A percentile compares a stretch with the other conserved stretches of the same genome.
Conservation (phyloP, 129 eudicot species). For the Artemisia argyi region DNA sequence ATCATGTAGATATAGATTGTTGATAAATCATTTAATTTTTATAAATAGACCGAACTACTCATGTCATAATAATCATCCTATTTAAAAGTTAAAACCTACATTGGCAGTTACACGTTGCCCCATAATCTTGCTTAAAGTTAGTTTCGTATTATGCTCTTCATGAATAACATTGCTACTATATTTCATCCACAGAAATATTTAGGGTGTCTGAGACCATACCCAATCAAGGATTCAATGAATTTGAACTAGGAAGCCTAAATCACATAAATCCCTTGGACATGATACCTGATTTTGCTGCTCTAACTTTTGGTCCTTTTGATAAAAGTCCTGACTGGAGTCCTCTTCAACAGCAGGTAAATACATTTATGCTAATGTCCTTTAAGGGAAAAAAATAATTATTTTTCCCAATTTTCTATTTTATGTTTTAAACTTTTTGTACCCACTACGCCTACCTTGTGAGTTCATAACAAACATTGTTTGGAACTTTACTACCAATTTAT, state of each 20-base stretch:
- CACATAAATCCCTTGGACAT: slow-evolving; percentile 40
- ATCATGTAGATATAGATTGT: not conserved
- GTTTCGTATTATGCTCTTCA: not conserved
- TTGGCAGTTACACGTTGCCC: not conserved
- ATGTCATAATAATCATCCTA: not conserved
- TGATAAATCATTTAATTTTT: not conserved
- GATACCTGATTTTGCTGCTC: slow-evolving; percentile 44
- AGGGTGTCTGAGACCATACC: slow-evolving; percentile 55
- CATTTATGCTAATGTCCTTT: not conserved
- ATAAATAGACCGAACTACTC: not conserved
- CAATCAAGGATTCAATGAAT: slow-evolving; percentile 54
- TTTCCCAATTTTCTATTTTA: not conserved
- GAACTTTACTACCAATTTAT: not conserved
- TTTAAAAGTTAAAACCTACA: not conserved
- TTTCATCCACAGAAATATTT: slow-evolving; percentile 48
- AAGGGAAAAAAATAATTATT: not conserved
- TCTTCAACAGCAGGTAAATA: slow-evolving; percentile 60
- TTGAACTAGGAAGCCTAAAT: slow-evolving; percentile 69
- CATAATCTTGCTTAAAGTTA: not conserved
- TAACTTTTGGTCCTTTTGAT: slow-evolving; percentile 45
- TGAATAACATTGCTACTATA: not conserved
- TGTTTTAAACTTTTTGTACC: not conserved
- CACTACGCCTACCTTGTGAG: not conserved
- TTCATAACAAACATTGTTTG: not conserved
- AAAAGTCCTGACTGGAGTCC: slow-evolving; percentile 46